Evolutionary conservation across 768 basidiomycete genomes (phyloP).

Genomic region (Russula earlei): DNA sequence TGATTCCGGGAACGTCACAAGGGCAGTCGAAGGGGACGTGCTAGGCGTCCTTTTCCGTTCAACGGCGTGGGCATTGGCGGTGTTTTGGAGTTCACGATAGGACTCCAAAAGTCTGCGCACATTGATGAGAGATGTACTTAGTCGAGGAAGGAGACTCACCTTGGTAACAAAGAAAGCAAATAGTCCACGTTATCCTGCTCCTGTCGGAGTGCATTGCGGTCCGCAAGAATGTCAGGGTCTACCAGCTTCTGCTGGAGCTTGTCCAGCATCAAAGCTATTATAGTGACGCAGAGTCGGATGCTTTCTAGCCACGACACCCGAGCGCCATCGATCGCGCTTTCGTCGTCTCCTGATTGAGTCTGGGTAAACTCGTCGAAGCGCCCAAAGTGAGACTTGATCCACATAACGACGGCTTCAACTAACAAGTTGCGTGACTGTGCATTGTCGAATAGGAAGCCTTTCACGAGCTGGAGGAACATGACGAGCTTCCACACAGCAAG

Average conservation of each 20-base stretch:
- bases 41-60: conserved; percentile 53
- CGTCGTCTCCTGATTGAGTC: conserved; percentile 54
- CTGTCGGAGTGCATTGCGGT: conserved; percentile 53
- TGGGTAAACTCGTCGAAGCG: conserved; percentile 76
- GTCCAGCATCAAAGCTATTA: conserved; percentile 83
- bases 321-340: conserved; percentile 58
- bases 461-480: conserved; percentile 87
- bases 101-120: conserved; percentile 67
- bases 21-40: conserved; percentile 47
- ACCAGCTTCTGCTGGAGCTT: conserved; percentile 76
- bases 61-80: conserved; percentile 57
- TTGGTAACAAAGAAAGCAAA: conserved; percentile 72
- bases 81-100: conserved; percentile 72
- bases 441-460: conserved; percentile 80
- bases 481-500: conserved; percentile 90
- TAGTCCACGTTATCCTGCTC: conserved; percentile 92
- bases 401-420: conserved; percentile 80
- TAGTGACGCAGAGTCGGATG: conserved; percentile 81
- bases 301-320: conserved; percentile 84
- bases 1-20: conserved; percentile 86
- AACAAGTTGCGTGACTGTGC: conserved; percentile 67
- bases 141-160: conserved; percentile 35
- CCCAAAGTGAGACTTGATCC: conserved; percentile 95
- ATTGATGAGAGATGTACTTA: conserved; percentile 4
- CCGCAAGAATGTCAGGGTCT: conserved; percentile 49